These are phyloP conservation scores for Dendrobium nobile DNA, from an alignment of 106 monocot genomes.

Conservation along the genomic window DNA sequence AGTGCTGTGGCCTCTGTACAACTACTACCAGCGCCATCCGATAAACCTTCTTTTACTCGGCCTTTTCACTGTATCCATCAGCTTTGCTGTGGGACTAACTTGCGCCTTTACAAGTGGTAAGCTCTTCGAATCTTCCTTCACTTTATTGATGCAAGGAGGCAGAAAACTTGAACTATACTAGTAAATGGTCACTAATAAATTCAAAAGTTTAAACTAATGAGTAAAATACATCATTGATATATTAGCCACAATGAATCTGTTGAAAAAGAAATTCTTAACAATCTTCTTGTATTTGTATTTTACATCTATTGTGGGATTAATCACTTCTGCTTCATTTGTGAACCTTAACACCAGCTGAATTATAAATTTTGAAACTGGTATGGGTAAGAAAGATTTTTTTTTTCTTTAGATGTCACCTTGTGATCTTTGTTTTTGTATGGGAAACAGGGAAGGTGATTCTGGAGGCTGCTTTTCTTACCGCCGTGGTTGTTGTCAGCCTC, in stretches of 20 bases:
- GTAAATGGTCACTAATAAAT: too few species aligned
- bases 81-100: slow-evolving; percentile 59
- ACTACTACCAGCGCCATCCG: slow-evolving; percentile 13
- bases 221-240: too few species aligned
- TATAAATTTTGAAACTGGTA: neutral
- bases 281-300: neutral
- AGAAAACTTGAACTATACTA: too few species aligned
- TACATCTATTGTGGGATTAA: neutral
- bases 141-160: neutral
- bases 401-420: neutral
- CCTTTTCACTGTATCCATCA: slow-evolving; percentile 62
- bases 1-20: slow-evolving; percentile 8
- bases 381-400: neutral
- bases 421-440: neutral
- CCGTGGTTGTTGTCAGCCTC: slow-evolving; percentile 35
- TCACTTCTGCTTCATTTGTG: neutral
- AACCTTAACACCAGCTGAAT: neutral
- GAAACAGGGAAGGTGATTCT: slow-evolving; percentile 37
- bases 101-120: slow-evolving; percentile 77
- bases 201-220: too few species aligned
- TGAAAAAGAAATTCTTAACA: too few species aligned
- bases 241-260: too few species aligned
- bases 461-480: slow-evolving; percentile 31
- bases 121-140: neutral
- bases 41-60: slow-evolving; percentile 57